Percentiles rank a stretch among this genome's conserved stretches.
Evolutionary conservation across 495 filamentous ascomycete genomes (phyloP).

Genomic region (Penicillium bialowiezense): DNA sequence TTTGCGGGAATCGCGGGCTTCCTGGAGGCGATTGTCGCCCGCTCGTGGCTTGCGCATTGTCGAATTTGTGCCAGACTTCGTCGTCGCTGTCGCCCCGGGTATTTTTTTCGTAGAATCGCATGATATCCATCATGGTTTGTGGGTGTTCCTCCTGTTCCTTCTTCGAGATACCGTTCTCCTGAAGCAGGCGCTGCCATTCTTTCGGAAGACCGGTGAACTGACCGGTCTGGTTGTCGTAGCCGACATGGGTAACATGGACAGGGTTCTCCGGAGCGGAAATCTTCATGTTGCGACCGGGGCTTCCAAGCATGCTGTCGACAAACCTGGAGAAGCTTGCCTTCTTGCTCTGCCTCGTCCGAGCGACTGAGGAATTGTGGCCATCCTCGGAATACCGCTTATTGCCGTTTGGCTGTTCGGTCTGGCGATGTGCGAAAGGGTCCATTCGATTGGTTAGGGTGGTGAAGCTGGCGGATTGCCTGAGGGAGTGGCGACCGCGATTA

Average conservation of each 20-base stretch:
- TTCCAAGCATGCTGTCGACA: conserved; percentile 88
- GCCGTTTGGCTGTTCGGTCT: conserved; percentile 50
- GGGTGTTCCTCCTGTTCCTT: conserved; percentile 95
- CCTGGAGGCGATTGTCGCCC: conserved; percentile 61
- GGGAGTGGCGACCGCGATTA: conserved; percentile 48
- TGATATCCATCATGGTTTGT: conserved; percentile 89
- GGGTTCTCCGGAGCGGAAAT: conserved; percentile 97
- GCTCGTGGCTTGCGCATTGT: conserved; percentile 61
- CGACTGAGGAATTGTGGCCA: conserved; percentile 52
- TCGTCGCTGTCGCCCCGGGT: conserved; percentile 77
- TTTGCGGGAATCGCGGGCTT: conserved; percentile 88
- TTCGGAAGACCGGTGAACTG: conserved; percentile 96
- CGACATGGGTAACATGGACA: conserved; percentile 95
- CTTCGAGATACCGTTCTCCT: conserved; percentile 94
- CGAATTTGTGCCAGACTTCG: conserved; percentile 92
- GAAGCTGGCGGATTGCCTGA: conserved; percentile 82
- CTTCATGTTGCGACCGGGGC: conserved; percentile 75
- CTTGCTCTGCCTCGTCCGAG: conserved; percentile 64
- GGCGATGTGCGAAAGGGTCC: conserved; percentile 48
- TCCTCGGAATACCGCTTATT: conserved; percentile 88
- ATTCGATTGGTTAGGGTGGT: conserved; percentile 57
- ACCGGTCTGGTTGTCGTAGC: conserved; percentile 94
- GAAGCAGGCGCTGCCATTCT: conserved; percentile 94
- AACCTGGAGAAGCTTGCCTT: conserved; percentile 94
- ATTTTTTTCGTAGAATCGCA: conserved; percentile 94